Evolutionary conservation across 1,139 yeast species (phyloP).

Genomic region (Pichia sp.): DNA sequence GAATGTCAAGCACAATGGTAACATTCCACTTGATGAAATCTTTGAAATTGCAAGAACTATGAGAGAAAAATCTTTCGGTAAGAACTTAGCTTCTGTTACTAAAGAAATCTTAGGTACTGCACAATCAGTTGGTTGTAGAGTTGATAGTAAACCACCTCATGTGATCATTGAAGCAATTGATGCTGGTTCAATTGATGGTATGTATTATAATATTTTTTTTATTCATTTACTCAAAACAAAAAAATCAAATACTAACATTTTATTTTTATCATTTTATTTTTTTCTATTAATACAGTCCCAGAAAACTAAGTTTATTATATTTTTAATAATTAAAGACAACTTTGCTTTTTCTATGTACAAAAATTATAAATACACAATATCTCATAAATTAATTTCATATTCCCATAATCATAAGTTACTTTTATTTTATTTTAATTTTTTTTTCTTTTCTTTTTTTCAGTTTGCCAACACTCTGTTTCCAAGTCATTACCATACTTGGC

Average conservation of each 20-base stretch:
- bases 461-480: conserved; percentile 98
- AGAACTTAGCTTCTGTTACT: conserved; percentile 92
- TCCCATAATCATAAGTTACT: background rate
- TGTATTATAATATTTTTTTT: conserved; percentile 13
- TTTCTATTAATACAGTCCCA: conserved; percentile 40
- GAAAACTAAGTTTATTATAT: conserved; percentile 51
- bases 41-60: conserved; percentile 96
- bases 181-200: conserved; percentile 92
- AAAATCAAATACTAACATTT: conserved; percentile 15
- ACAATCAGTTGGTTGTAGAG: conserved; percentile 98
- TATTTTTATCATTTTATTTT: background rate
- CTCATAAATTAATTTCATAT: background rate
- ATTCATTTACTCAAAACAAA: background rate
- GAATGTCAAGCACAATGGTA: conserved; percentile 99
- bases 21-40: conserved; percentile 95
- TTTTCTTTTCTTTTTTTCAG: conserved; percentile 27
- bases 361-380: conserved; percentile 7
- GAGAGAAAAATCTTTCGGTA: conserved; percentile 98
- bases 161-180: conserved; percentile 96
- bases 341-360: conserved; percentile 15
- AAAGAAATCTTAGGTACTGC: conserved; percentile 99
- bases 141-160: conserved; percentile 99
- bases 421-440: conserved; percentile 3
- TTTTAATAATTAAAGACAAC: conserved; percentile 8
- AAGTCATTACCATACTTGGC: conserved; percentile 59